Evolutionary conservation across 768 basidiomycete genomes (phyloP), one percentile per base, ranked within the genome.

Genomic region (Mycena vitilis): DNA sequence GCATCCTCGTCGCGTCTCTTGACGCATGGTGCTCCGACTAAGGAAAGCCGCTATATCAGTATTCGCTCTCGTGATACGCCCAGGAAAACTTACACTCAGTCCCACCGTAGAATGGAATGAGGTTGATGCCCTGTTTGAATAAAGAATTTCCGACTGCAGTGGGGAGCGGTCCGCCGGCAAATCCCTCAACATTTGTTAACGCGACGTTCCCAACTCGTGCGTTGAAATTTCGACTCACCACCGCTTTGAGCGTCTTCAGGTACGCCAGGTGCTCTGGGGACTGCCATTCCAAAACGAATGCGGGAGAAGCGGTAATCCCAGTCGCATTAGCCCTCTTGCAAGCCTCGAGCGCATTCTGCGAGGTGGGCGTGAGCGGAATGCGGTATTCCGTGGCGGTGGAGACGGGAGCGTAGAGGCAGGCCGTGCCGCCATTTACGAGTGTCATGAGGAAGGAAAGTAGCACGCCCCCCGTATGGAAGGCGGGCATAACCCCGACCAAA

Each of bases 261-360:
- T 75, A 72, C 2, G 73, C 74, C 18, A 82, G 68, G n/a, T 71
- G 66, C 30, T 76, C 70, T 23, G 72, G 59, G 11, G 75, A 74
- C 61, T 78, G 74, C 81, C 84, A 83, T 49, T 78, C 74, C 48
- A 84, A 78, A 3, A 86, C 62, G n/a, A 86, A 74, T 0, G 80
- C 53, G 0, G 85, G 84, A 20, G 84, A 80, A 0, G 74, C 78
- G 37, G 81, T 69, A 1, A 85, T 57, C 4, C 67, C 62, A 23
- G 78, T 77, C 23, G 74, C 78, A 18, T 77, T 73, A 0, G 75
- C 78, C 25, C 74, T 65, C 15, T 71, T 71, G 15, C 79, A 70
- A 54, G 79, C 78, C 5, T 81, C 77, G 11, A 86, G 65, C 36
- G 83, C 77, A 63, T 82, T 83, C 2, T 81, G 75, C 2, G 83